Conservation (phyloP, 192 early-diverging fungal genomes). For the Jimgerdemannia flammicorona region DNA sequence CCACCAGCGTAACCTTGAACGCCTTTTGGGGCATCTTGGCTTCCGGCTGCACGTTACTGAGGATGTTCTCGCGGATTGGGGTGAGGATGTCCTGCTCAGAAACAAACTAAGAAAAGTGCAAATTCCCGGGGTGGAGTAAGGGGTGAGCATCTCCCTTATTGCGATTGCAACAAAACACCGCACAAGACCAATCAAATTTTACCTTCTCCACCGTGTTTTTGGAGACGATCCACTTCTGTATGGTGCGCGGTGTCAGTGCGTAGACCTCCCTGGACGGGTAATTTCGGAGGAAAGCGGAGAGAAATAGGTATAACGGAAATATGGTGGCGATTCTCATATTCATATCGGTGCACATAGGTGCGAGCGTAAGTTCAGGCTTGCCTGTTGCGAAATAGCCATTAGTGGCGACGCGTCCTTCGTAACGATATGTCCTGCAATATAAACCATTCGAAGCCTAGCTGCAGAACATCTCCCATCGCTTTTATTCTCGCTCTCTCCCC, state of each 20-base stretch:
- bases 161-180: not conserved
- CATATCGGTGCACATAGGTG: too few relatives aligned
- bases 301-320: not conserved
- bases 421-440: too few relatives aligned
- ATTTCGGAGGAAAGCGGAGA: not conserved
- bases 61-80: not conserved
- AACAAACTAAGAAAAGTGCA: not conserved
- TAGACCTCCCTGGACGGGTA: not conserved
- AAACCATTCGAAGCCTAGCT: too few relatives aligned
- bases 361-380: too few relatives aligned
- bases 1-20: not conserved
- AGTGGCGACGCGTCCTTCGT: too few relatives aligned
- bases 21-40: too few relatives aligned
- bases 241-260: not conserved
- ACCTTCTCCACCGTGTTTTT: not conserved
- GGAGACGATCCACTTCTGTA: not conserved
- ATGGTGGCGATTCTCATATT: too few relatives aligned
- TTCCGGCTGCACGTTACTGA: not conserved
- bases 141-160: too few relatives aligned
- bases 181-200: not conserved
- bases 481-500: too few relatives aligned
- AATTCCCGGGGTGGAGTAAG: too few relatives aligned
- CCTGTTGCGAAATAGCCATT: too few relatives aligned
- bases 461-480: too few relatives aligned
- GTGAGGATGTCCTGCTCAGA: not conserved